These are phyloP conservation scores for Xylaria hypoxylon DNA, from an alignment of 2,329 filamentous ascomycete genomes.

Conservation along the genomic window DNA sequence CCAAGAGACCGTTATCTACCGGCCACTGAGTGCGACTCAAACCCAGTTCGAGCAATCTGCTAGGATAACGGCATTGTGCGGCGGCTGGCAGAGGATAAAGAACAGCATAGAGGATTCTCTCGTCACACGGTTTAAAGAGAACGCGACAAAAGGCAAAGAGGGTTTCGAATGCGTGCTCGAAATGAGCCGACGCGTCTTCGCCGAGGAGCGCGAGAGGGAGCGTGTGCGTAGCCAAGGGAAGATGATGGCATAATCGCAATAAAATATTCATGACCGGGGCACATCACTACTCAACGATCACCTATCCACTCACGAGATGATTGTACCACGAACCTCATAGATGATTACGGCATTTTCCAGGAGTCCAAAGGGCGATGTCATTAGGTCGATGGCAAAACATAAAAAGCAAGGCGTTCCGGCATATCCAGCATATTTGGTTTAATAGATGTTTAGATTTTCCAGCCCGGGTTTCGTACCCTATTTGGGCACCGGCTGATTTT, in stretches of 20 bases:
- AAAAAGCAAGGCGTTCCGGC: slow-evolving; percentile 53
- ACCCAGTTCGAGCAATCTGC: slow-evolving; percentile 92
- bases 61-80: slow-evolving; percentile 91
- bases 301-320: slow-evolving; percentile 26
- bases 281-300: slow-evolving; percentile 26
- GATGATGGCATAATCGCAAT: slow-evolving; percentile 45
- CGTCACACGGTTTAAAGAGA: slow-evolving; percentile 89
- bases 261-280: background rate
- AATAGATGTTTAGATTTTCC: slow-evolving; percentile 35
- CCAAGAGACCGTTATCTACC: slow-evolving; percentile 91
- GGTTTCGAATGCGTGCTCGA: slow-evolving; percentile 95
- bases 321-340: slow-evolving; percentile 33
- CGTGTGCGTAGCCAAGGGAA: slow-evolving; percentile 50
- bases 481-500: slow-evolving; percentile 15
- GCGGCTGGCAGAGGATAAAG: slow-evolving; percentile 97
- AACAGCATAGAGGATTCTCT: slow-evolving; percentile 95
- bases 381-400: slow-evolving; percentile 23
- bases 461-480: background rate
- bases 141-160: slow-evolving; percentile 88
- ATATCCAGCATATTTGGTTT: slow-evolving; percentile 46
- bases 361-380: slow-evolving; percentile 28
- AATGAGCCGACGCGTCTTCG: slow-evolving; percentile 91
- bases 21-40: slow-evolving; percentile 67
- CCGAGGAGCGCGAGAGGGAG: slow-evolving; percentile 82
- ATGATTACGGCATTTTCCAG: slow-evolving; percentile 44